These are phyloP conservation scores for Suhomyces bokatorum DNA, from an alignment of 1,139 yeast genomes.

Conservation along the genomic window DNA sequence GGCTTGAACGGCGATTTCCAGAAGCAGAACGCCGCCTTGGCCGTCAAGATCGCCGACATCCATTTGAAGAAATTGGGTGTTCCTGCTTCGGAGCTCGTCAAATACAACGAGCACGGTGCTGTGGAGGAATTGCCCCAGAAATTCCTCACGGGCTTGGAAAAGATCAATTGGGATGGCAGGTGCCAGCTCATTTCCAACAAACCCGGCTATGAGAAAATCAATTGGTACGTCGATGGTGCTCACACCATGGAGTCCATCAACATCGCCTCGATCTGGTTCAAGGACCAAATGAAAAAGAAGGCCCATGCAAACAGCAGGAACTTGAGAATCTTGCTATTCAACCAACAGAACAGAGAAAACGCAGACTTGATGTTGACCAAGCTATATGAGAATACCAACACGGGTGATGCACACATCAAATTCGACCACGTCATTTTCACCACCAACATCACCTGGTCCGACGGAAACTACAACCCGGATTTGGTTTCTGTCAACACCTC, in stretches of 20 bases:
- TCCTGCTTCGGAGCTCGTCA: constrained; percentile 25
- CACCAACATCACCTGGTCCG: constrained; percentile 88
- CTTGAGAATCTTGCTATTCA: constrained; percentile 64
- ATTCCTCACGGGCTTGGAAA: constrained; percentile 63
- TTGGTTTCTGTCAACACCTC: constrained; percentile 83
- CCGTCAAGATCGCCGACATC: constrained; percentile 67
- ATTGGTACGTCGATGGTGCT: constrained; percentile 93
- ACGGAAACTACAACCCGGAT: constrained; percentile 79
- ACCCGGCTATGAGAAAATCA: constrained; percentile 44
- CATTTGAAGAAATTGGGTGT: constrained; percentile 57
- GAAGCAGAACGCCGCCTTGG: constrained; percentile 80
- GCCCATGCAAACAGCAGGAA: constrained; percentile 12
- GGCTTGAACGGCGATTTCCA: constrained; percentile 93
- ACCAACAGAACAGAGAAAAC: constrained; percentile 88
- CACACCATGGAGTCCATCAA: constrained; percentile 86
- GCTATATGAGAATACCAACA: constrained; percentile 40
- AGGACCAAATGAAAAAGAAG: constrained; percentile 21
- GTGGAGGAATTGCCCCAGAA: constrained; percentile 50
- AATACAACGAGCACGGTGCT: constrained; percentile 19
- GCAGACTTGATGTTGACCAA: constrained; percentile 62
- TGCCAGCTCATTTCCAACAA: constrained; percentile 68
- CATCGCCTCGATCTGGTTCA: constrained; percentile 82
- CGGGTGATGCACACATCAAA: constrained; percentile 30
- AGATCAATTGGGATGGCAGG: constrained; percentile 90
- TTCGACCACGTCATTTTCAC: constrained; percentile 84